Base-by-base conservation (phyloP, 2,329 filamentous ascomycete species). In the Nemania bipapillata region DNA sequence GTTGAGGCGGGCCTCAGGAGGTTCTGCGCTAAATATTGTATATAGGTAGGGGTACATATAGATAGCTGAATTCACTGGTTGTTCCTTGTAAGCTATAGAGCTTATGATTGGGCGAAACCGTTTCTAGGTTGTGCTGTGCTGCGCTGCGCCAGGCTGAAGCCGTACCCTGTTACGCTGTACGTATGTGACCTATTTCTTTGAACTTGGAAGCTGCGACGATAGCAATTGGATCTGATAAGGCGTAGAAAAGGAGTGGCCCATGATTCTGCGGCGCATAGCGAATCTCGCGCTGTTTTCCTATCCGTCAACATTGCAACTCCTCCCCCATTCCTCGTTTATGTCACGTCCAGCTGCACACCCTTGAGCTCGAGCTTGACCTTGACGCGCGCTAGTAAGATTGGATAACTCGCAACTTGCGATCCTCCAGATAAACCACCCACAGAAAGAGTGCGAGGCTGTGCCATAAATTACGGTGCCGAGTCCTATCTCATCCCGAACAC, bases 161-260 rank as follows among this genome's bases (percentile, higher is more conserved):
- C 59, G 22, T n/a, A n/a, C n/a, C n/a, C n/a, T n/a, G n/a, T n/a
- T n/a, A n/a, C n/a, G n/a, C n/a, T n/a, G n/a, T n/a, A n/a, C n/a
- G n/a, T 53, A 17, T 32, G 22, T 5, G 11, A 20, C 24, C 50
- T n/a, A n/a, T 26, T 4, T 32, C 9, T 20, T 17, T 47, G 50
- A 50, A 47, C 26, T 47, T 47, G 42, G 42, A 56, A 67, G 15
- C 20, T 55, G 56, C 68, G 68, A 68, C 68, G 52, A 57, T 32
- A 65, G 15, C 50, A 65, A 57, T 62, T 67, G 61, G 30, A 58
- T 35, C 28, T 47, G 55, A 64, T 64, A 67, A 57, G 63, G 24
- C n/a, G 17, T 15, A 9, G 12, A 42, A 64, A 57, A 62, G 52
- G 50, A 49, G 15, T 50, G 53, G 24, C 35, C 50, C 28, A n/a